Conservation (phyloP, 78 protist genomes). For the Speleostelium caveatum region DNA sequence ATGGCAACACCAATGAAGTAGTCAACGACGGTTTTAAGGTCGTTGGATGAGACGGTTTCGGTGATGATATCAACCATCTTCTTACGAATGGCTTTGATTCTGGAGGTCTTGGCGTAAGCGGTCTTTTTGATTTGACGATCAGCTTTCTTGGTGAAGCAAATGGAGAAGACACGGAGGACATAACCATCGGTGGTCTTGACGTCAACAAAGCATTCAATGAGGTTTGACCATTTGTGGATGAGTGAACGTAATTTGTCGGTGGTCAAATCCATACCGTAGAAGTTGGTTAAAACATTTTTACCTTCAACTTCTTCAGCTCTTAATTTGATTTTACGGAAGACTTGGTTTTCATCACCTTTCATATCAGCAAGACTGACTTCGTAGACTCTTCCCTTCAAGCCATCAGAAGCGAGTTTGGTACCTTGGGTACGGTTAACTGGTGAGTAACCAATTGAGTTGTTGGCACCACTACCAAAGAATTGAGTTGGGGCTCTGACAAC, state of each 20-base stretch:
- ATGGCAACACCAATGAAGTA: constrained; percentile 85
- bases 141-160: constrained; percentile 97
- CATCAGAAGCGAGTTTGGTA: constrained; percentile 94
- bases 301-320: constrained; percentile 98
- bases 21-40: constrained; percentile 87
- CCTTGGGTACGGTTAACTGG: constrained; percentile 96
- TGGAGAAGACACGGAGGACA: constrained; percentile 95
- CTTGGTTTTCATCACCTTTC: constrained; percentile 92
- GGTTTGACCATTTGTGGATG: constrained; percentile 98
- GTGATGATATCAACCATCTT: constrained; percentile 96
- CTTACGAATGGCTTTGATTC: constrained; percentile 93
- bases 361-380: constrained; percentile 98
- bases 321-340: constrained; percentile 96
- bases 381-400: constrained; percentile 97
- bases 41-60: constrained; percentile 84
- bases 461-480: constrained; percentile 81
- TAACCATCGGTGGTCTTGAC: constrained; percentile 97
- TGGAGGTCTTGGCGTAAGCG: constrained; percentile 95
- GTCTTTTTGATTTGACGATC: constrained; percentile 92
- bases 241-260: constrained; percentile 97
- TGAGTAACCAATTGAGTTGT: constrained; percentile 95
- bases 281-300: constrained; percentile 92
- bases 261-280: constrained; percentile 99
- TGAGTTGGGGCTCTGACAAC: constrained; percentile 96
- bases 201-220: constrained; percentile 96